These are phyloP conservation scores for Neonectria neomacrospora DNA, from an alignment of 2,329 filamentous ascomycete species.

Conservation along the genomic window DNA sequence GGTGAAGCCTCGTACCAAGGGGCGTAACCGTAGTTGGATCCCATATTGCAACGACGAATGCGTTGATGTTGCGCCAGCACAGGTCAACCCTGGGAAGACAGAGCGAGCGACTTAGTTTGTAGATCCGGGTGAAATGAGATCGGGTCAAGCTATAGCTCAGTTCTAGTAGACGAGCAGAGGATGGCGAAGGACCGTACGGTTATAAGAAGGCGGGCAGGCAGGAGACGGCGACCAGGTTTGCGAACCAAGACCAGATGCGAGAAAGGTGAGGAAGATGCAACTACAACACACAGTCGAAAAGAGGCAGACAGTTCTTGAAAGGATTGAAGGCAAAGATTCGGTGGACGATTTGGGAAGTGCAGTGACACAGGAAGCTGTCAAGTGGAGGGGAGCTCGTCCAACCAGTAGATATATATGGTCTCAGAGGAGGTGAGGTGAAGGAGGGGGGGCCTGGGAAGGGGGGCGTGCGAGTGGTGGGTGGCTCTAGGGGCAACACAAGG, in stretches of 20 bases:
- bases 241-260: conserved; percentile 5
- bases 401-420: conserved; percentile 6
- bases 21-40: conserved; percentile 29
- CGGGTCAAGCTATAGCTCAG: conserved; percentile 6
- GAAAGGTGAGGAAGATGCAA: conserved; percentile 25
- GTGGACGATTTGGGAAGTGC: conserved; percentile 15
- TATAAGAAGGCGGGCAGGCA: conserved; percentile 30
- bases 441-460: not conserved
- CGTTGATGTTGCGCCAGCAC: conserved; percentile 18
- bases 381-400: conserved; percentile 2
- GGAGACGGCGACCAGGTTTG: conserved; percentile 19
- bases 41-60: conserved; percentile 27
- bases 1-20: conserved; percentile 32
- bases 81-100: conserved; percentile 14
- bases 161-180: conserved; percentile 1
- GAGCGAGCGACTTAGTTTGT: not conserved
- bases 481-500: conserved; percentile 9
- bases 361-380: conserved; percentile 14
- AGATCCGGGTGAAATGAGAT: not conserved
- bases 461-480: conserved; percentile 3
- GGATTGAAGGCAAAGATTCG: conserved; percentile 22
- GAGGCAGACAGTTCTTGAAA: conserved; percentile 34
- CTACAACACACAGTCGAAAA: conserved; percentile 28
- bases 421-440: conserved; percentile 11
- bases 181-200: conserved; percentile 3